Evolutionary conservation across 2,329 filamentous ascomycete species (phyloP), one percentile per base, ranked within the genome.

Genomic region (Colletotrichum sansevieriae): DNA sequence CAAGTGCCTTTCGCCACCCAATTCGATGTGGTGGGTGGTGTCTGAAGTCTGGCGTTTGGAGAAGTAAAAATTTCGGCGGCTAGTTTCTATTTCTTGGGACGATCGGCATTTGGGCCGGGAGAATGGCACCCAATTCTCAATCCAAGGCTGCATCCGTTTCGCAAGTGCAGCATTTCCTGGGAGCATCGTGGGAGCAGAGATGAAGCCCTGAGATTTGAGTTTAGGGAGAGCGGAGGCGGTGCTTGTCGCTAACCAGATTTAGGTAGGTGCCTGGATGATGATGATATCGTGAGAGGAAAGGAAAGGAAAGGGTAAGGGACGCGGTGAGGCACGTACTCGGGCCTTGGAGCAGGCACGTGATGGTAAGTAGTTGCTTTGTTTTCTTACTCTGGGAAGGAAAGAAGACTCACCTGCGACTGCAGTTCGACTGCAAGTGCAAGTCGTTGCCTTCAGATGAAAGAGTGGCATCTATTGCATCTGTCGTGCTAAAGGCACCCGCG

Each of bases 121-220:
- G 43, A 25, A 35, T 13, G 35, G 41, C 43, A 13, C 41, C 39
- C 51, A 29, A 63, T 43, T 29, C 25, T 37, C 43, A 44, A 57
- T 25, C 46, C 60, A 68, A 58, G 65, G 60, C 65, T 68, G 62
- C 49, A 51, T 44, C 25, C 41, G 55, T 60, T 68, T 65, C 41
- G 55, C 39, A 64, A 52, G 25, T 58, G 54, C 39, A 43, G 15
- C 43, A 25, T 15, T 60, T 54, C 22, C 55, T 44, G 33, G 65
- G 65, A 62, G 22, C 47, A 68, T 60, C 62, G 65, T 51, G 22
- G 65, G 41, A 68, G 54, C n/a, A 59, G 52, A 60, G n/a, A 55
- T 44, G 55, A 46, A 55, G 20, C 37, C 46, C 29, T 15, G 6
- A 33, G 20, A 46, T 59, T 68, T 65, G 54, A 65, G 60, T 68